A percentile compares a stretch with the other conserved stretches of the same genome.
These are phyloP conservation scores for Sporothrix brunneoviolacea DNA, from an alignment of 2,329 filamentous ascomycete species.

Conservation along the genomic window DNA sequence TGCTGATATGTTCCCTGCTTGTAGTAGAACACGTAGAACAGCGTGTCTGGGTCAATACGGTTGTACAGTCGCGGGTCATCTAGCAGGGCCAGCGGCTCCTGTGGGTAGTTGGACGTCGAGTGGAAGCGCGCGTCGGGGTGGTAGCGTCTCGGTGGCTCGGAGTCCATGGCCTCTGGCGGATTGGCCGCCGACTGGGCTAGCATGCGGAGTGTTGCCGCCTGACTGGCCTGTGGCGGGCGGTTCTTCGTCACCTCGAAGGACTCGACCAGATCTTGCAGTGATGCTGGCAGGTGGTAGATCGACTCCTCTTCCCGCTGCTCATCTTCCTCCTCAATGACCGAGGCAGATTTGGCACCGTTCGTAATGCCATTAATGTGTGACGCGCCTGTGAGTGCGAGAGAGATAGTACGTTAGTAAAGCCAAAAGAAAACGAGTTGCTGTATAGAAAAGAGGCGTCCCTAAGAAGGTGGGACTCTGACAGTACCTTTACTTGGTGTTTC, in stretches of 20 bases:
- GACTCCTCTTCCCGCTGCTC: conserved; percentile 62
- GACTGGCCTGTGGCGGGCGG: conserved; percentile 53
- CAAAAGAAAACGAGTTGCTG: no score
- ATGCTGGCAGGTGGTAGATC: conserved; percentile 86
- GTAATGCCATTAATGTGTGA: conserved; percentile 17
- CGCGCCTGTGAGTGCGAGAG: not conserved
- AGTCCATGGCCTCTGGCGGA: conserved; percentile 69
- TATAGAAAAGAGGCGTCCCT: no score
- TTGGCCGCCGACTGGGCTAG: conserved; percentile 67
- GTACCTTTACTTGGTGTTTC: conserved; percentile 23
- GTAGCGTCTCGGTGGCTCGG: conserved; percentile 77
- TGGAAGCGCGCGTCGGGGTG: conserved; percentile 74
- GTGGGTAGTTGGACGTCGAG: conserved; percentile 74
- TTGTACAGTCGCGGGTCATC: conserved; percentile 84
- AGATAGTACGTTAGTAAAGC: not conserved
- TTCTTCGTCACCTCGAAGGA: conserved; percentile 81
- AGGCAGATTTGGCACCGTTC: conserved; percentile 42
- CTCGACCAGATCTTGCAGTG: conserved; percentile 81
- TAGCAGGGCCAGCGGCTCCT: conserved; percentile 85
- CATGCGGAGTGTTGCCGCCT: conserved; percentile 64
- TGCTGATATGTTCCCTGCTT: conserved; percentile 94
- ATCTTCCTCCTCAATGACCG: conserved; percentile 29
- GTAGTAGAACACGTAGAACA: conserved; percentile 99
- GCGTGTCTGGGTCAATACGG: conserved; percentile 86
- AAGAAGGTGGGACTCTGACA: not conserved